Evolutionary conservation across 257 asterid genomes (phyloP).

Genomic region (Jacaranda copaia): DNA sequence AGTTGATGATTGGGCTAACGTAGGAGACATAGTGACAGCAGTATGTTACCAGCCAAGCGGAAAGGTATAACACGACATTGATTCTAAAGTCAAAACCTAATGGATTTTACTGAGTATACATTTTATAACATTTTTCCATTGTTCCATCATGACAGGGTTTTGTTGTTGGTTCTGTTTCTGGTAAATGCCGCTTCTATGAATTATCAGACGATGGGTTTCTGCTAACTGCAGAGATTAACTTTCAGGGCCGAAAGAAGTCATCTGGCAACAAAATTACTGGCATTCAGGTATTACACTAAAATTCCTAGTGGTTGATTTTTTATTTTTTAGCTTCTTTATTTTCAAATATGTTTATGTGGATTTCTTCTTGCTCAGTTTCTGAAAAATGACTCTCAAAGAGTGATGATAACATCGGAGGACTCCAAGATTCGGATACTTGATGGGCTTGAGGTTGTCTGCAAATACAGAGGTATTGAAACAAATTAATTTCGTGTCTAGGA

Average conservation of each 20-base stretch:
- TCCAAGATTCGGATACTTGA: conserved; percentile 83
- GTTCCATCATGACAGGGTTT: conserved; percentile 61
- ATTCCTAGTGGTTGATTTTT: neutral
- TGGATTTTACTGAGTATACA: neutral
- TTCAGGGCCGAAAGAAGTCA: conserved; percentile 66
- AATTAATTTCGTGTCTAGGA: neutral
- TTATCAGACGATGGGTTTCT: conserved; percentile 49
- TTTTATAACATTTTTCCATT: neutral
- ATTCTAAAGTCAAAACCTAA: neutral
- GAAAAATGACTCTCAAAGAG: conserved; percentile 50
- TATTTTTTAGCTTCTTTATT: neutral
- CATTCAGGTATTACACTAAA: conserved; percentile 69
- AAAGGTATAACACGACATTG: conserved; percentile 48
- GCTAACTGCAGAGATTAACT: conserved; percentile 57
- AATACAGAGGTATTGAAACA: conserved; percentile 68
- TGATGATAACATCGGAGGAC: conserved; percentile 86
- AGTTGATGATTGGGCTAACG: conserved; percentile 77
- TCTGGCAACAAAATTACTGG: conserved; percentile 76
- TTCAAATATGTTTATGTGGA: conserved; percentile 29
- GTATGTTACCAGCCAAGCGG: conserved; percentile 83
- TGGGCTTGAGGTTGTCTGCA: conserved; percentile 72
- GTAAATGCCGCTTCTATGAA: conserved; percentile 79
- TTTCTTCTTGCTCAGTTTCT: conserved; percentile 56
- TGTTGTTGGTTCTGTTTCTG: conserved; percentile 75
- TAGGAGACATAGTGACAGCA: conserved; percentile 63